Evolutionary conservation across 768 basidiomycete species (phyloP).

Genomic region (Amylocystis lapponica): DNA sequence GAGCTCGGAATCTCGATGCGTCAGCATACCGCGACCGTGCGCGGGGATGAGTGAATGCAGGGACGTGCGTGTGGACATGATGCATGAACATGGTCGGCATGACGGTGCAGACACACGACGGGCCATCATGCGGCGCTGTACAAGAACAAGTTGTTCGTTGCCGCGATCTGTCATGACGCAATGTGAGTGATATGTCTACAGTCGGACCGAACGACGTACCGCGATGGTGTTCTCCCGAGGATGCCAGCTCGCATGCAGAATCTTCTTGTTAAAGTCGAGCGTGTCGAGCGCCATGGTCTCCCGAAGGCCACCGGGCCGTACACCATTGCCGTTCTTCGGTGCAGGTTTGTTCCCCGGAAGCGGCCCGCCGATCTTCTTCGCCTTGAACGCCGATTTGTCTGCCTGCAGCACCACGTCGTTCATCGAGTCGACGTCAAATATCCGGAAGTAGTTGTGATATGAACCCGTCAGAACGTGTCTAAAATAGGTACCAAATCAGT

Average conservation of each 20-base stretch:
- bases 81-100: slow-evolving; percentile 1
- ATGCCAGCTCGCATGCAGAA: slow-evolving; percentile 95
- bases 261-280: slow-evolving; percentile 95
- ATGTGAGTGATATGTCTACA: background rate
- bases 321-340: slow-evolving; percentile 56
- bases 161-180: slow-evolving; percentile 69
- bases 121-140: slow-evolving; percentile 60
- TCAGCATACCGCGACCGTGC: slow-evolving; percentile 9
- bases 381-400: slow-evolving; percentile 99
- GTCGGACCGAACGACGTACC: slow-evolving; percentile 44
- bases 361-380: slow-evolving; percentile 95
- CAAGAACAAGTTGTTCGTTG: slow-evolving; percentile 93
- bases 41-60: slow-evolving; percentile 5
- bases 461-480: slow-evolving; percentile 98
- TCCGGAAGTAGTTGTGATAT: slow-evolving; percentile 99
- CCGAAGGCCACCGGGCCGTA: slow-evolving; percentile 65
- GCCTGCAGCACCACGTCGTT: slow-evolving; percentile 94
- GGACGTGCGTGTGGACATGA: background rate
- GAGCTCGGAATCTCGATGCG: slow-evolving; percentile 15
- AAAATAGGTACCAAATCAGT: background rate
- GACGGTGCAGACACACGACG: background rate
- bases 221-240: slow-evolving; percentile 98
- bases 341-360: slow-evolving; percentile 64
- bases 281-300: slow-evolving; percentile 86
- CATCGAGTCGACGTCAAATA: slow-evolving; percentile 85